Evolutionary conservation across 371 early-diverging fungal genomes (phyloP), one percentile per base, ranked within the genome.

Genomic region (Neoconidiobolus thromboides): DNA sequence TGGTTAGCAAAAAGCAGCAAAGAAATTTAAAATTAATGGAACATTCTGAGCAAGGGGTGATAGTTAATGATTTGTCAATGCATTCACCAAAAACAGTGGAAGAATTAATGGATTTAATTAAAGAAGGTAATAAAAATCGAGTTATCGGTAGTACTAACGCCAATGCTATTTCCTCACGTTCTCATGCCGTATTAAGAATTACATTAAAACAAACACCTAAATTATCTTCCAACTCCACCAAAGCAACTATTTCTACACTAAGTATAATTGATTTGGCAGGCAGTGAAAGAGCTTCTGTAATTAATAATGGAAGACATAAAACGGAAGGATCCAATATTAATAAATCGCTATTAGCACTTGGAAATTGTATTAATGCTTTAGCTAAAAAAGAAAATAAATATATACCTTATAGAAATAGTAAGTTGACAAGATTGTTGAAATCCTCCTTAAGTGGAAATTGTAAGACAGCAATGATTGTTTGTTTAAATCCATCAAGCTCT

Each of bases 141-240:
- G 78, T 81, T 15, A 72, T 78, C 60, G 80, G 76, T 36, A 69
- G 79, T 36, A 92, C 90, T 5, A 80, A 77, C 48, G 87, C 87
- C 40, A 94, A 94, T 66, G 81, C 77, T 15, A 76, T 76, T 14
- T 83, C 84, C 3, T 85, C 86, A 36, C 74, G 95, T 54, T 85
- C 85, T 0, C 95, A 94, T 74, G 96, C 97, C 3, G 88, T 98
- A 10, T 75, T 96, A 57, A 93, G 93, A 69, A 81, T 91, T 50
- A 67, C 76, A 55, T 71, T 87, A 14, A 65, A 76, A 51, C 84
- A 81, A 36, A 67, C 68, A 10, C 77, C 76, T 55, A 73, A 73
- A 49, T 65, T 65, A 5, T 70, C 71, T 0, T 55, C 65, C 40
- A 64, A 69, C 9, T 64, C 67, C 37, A 68, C 71, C n/a, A 72